A percentile compares a stretch with the other conserved stretches of the same genome.
These are phyloP conservation scores for Helianthus annuus DNA, from an alignment of 129 eudicot genomes.

Conservation along the genomic window DNA sequence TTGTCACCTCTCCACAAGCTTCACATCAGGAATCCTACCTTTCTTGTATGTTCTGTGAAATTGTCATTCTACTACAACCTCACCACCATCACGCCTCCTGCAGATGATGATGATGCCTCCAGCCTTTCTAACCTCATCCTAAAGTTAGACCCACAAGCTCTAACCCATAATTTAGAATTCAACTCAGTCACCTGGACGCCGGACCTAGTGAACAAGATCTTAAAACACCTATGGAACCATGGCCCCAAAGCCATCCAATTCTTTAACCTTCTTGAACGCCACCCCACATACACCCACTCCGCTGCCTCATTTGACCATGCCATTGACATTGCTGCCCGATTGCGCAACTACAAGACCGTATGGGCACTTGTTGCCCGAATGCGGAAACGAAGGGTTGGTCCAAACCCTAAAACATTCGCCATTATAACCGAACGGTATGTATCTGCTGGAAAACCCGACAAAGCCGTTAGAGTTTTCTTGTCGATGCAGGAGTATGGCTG, in stretches of 20 bases:
- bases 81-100: conserved; percentile 30
- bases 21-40: neutral
- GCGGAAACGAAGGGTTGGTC: conserved; percentile 58
- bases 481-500: conserved; percentile 85
- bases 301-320: conserved; percentile 66
- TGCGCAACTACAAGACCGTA: conserved; percentile 61
- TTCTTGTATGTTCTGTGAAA: neutral
- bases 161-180: conserved; percentile 38
- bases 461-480: conserved; percentile 66
- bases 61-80: conserved; percentile 24
- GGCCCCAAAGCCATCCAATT: conserved; percentile 88
- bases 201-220: conserved; percentile 56
- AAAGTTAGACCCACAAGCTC: conserved; percentile 39
- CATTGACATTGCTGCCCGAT: conserved; percentile 78
- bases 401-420: conserved; percentile 71
- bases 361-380: conserved; percentile 71
- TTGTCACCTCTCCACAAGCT: neutral
- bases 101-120: conserved; percentile 31
- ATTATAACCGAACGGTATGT: conserved; percentile 81
- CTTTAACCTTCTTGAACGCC: conserved; percentile 46
- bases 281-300: conserved; percentile 65
- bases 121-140: conserved; percentile 47
- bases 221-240: conserved; percentile 94
- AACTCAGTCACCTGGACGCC: conserved; percentile 54
- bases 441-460: conserved; percentile 77